Base-by-base conservation (phyloP, 306 rosid genomes). In the Lathyrus tuberosus region DNA sequence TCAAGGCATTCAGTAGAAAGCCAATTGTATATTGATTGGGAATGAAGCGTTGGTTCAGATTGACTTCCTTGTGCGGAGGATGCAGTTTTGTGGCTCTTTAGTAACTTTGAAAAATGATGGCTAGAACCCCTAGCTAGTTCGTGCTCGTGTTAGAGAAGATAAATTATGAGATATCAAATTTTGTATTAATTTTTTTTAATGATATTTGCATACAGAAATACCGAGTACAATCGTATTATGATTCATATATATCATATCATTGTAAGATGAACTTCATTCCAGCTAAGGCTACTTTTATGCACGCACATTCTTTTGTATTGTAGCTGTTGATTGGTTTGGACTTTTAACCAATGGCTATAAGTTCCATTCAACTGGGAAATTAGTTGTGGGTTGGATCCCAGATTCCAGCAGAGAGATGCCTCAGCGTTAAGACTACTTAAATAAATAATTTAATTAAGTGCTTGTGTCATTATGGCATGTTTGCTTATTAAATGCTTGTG, bases 11-110 rank as follows among this genome's bases (percentile, higher is more conserved):
- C 66, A 10, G 81, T 80, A 71, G 83, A 73, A 63, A 35, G 66
- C 80, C 80, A 74, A 53, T 62, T 67, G 69, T 61, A 69, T 54
- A 57, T 73, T 70, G 73, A 38, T 65, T 68, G 95, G 97, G 92
- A 90, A 86, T 90, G 97, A 88, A 90, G 97, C 91, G 60, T 76
- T 80, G 97, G 97, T 90, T 86, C 96, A 83, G 92, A 90, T 84
- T 62, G 56, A 78, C 61, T 48, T 80, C 75, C 71, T 71, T 61
- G 17, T 10, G 15, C 40, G 67, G 77, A 63, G 70, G 80, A 70
- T 71, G 46, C 54, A 47, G 73, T 63, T 73, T 74, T 24, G 70
- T 44, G 56, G 65, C 56, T 3, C 42, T 68, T 60, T n/a, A n/a
- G 10, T 16, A 3, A 15, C 24, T 60, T 35, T n/a, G n/a, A n/a